phyloP scores from a whole-genome alignment of 352 stramenopile genomes.

The Phytophthora pinifolia region DNA sequence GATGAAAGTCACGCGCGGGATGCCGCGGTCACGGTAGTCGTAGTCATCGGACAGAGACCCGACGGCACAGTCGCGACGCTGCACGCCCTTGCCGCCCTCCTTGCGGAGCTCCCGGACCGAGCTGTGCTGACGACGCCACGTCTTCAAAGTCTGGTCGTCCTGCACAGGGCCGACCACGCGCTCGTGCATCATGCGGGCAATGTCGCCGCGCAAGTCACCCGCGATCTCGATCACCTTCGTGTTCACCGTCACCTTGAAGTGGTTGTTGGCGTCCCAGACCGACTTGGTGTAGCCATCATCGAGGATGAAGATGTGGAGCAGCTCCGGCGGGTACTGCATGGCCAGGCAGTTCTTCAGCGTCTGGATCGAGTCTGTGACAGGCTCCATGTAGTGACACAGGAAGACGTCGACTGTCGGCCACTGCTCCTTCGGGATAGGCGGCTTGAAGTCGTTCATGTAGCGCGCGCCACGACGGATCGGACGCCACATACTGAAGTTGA shows the following conservation, averaged over 20 bases:
- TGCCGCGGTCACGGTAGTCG: constrained; percentile 88
- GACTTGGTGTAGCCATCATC: constrained; percentile 92
- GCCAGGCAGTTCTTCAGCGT: constrained; percentile 87
- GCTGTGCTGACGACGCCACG: constrained; percentile 86
- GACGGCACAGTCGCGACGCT: constrained; percentile 84
- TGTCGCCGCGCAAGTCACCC: constrained; percentile 80
- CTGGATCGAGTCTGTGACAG: constrained; percentile 79
- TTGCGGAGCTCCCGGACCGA: constrained; percentile 84
- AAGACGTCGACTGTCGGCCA: constrained; percentile 89
- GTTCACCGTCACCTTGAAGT: constrained; percentile 91
- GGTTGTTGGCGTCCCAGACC: constrained; percentile 89
- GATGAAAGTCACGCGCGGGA: constrained; percentile 85
- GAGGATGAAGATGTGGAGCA: constrained; percentile 85
- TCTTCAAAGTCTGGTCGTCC: constrained; percentile 76
- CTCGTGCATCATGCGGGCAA: constrained; percentile 87
- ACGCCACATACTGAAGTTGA: constrained; percentile 92
- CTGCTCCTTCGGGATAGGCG: constrained; percentile 85
- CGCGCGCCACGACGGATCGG: constrained; percentile 85
- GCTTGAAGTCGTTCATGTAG: constrained; percentile 91
- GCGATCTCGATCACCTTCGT: constrained; percentile 88
- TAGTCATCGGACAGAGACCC: constrained; percentile 89
- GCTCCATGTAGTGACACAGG: constrained; percentile 90
- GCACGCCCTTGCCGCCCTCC: constrained; percentile 76
- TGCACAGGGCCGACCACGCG: constrained; percentile 76
- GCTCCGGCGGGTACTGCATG: constrained; percentile 87